Base-by-base conservation (phyloP, 2,329 filamentous ascomycete species). In the Calonectria honghensis region DNA sequence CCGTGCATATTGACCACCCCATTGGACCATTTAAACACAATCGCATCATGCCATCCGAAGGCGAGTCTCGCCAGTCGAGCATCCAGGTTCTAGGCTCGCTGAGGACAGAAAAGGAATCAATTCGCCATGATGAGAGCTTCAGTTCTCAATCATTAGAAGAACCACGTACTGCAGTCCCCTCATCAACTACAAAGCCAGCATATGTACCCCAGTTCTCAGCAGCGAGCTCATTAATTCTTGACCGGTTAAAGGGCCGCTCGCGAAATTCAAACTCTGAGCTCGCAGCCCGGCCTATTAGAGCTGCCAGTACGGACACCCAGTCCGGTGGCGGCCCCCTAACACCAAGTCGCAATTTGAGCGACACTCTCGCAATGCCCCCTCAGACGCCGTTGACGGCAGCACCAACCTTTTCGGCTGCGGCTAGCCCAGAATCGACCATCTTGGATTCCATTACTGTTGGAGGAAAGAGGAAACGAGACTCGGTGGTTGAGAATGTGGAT, bases 161-260 rank as follows among this genome's bases (percentile, higher is more conserved):
- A 24, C 6, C 45, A 27, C 13, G 29, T 14, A 10, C 66, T 16
- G 27, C 65, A 39, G 35, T 27, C 18, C 35, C 20, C 66, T 54
- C 59, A 14, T 48, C 52, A 37, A 67, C 20, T 24, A 61, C 74
- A 29, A 73, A 69, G 54, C n/a, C 59, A n/a, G 57, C 81, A 27
- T 85, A 85, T 70, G 73, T 76, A 6, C 79, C 78, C 9, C 84
- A 85, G 41, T 85, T 85, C 75, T 76, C 82, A 37, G 73, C 77
- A 10, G 74, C 81, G 48, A 79, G 73, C 7, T 73, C 77, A 10
- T 70, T 79, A 68, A 83, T 85, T 45, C 65, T 85, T 39, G 74
- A 76, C 27, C 81, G 82, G 27, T 77, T 85, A 6, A 80, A 80
- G 6, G 65, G 32, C 10, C 66, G 31, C 27, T 24, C 73, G 24